Percentiles rank a stretch among this genome's conserved stretches.
Evolutionary conservation across 2,329 filamentous ascomycete species (phyloP).

Genomic region (Fusarium secorum): DNA sequence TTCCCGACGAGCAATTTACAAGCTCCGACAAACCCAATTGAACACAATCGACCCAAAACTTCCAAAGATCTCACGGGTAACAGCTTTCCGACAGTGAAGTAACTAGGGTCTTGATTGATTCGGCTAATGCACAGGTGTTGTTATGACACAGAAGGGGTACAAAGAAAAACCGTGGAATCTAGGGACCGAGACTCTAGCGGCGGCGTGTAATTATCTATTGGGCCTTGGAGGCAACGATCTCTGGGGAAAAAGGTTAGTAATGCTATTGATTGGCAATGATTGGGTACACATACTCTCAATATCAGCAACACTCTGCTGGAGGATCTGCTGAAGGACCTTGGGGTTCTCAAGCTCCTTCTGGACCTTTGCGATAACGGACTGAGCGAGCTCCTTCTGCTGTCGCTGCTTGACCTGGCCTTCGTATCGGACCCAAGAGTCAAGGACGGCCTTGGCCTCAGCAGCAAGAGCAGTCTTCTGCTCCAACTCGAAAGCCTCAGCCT

Average conservation of each 20-base stretch:
- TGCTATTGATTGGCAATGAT: background rate
- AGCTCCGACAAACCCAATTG: constrained; percentile 32
- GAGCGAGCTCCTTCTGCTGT: constrained; percentile 95
- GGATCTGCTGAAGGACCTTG: constrained; percentile 95
- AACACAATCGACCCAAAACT: constrained; percentile 30
- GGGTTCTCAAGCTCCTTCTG: constrained; percentile 99
- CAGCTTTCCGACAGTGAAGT: constrained; percentile 27
- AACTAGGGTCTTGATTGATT: constrained; percentile 53
- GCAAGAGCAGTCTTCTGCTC: constrained; percentile 95
- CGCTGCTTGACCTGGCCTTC: constrained; percentile 98
- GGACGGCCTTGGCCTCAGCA: constrained; percentile 89
- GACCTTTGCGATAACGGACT: constrained; percentile 94
- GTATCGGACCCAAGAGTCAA: constrained; percentile 99
- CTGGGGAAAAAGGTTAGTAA: constrained; percentile 54
- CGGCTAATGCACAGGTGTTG: constrained; percentile 69
- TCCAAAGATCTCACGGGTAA: constrained; percentile 32
- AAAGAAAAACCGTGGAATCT: constrained; percentile 58
- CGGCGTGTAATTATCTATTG: constrained; percentile 60
- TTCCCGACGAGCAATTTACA: constrained; percentile 39
- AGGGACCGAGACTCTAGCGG: constrained; percentile 49
- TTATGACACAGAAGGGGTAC: constrained; percentile 60
- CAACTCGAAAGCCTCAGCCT: constrained; percentile 95
- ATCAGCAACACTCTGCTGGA: constrained; percentile 94
- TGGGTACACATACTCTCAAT: constrained; percentile 78
- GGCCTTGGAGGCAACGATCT: constrained; percentile 69